Evolutionary conservation across 345 rosid species (phyloP).

Genomic region (rapeseed (Brassica napus)): Da-Ae NC_063449.1:36699501-36700000

Average conservation of each 20-base stretch:
- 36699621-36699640: not conserved
- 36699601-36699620: conserved; percentile 45
- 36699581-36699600: conserved; percentile 68
- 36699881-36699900: not conserved
- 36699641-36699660: not conserved
- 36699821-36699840: not conserved
- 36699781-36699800: not conserved
- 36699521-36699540: conserved; percentile 60
- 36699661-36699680: not conserved
- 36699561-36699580: conserved; percentile 66
- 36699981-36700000: not conserved
- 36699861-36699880: not conserved
- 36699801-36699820: not conserved
- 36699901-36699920: not conserved
- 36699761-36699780: not conserved
- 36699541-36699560: conserved; percentile 76
- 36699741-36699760: not conserved
- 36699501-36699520: conserved; percentile 74
- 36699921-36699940: not conserved
- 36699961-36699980: not conserved
- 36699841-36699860: not conserved
- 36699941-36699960: not conserved
- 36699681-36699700: not conserved
- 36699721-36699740: not conserved
- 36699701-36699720: not conserved